Conservation (phyloP, 2,329 filamentous ascomycete species). For the Fusarium sp. region DNA sequence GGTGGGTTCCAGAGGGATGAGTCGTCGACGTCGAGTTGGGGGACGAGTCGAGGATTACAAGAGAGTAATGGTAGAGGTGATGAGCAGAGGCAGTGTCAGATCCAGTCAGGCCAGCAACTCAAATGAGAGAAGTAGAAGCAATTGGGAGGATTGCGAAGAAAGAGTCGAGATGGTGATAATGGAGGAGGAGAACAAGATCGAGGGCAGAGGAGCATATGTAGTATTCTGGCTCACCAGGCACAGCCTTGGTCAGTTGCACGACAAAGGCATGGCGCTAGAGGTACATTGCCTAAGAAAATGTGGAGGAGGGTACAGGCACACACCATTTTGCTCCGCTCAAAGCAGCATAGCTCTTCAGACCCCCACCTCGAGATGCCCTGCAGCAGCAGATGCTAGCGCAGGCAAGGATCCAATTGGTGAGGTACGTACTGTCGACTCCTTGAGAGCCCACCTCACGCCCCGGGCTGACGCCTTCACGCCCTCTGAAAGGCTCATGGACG, state of each 20-base stretch:
- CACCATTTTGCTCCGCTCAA: slow-evolving; percentile 42
- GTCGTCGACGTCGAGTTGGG: slow-evolving; percentile 19
- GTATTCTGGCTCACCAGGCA: slow-evolving; percentile 49
- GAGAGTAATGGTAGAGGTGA: slow-evolving; percentile 20
- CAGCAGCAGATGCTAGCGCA: slow-evolving; percentile 49
- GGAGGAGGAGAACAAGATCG: slow-evolving; percentile 39
- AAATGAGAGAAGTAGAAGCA: slow-evolving; percentile 34
- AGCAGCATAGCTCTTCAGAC: slow-evolving; percentile 42
- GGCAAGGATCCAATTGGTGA: slow-evolving; percentile 32
- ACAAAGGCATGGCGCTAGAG: slow-evolving; percentile 44
- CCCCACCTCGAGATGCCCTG: slow-evolving; percentile 46
- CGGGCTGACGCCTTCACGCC: slow-evolving; percentile 29
- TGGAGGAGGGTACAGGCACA: slow-evolving; percentile 50
- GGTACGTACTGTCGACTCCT: slow-evolving; percentile 38
- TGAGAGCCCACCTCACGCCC: slow-evolving; percentile 29
- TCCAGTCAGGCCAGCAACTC: slow-evolving; percentile 37
- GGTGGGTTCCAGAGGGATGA: slow-evolving; percentile 29
- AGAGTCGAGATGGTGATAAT: slow-evolving; percentile 42
- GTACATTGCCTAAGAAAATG: slow-evolving; percentile 51
- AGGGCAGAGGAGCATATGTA: slow-evolving; percentile 49
- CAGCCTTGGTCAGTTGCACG: slow-evolving; percentile 47
- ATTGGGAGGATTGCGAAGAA: slow-evolving; percentile 38
- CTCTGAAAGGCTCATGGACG: slow-evolving; percentile 33
- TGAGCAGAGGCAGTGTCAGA: slow-evolving; percentile 20
- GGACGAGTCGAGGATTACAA: slow-evolving; percentile 37